These are phyloP conservation scores for Saccharomycopsis hybrid DNA, from an alignment of 1,139 yeast species.

Conservation along the genomic window DNA sequence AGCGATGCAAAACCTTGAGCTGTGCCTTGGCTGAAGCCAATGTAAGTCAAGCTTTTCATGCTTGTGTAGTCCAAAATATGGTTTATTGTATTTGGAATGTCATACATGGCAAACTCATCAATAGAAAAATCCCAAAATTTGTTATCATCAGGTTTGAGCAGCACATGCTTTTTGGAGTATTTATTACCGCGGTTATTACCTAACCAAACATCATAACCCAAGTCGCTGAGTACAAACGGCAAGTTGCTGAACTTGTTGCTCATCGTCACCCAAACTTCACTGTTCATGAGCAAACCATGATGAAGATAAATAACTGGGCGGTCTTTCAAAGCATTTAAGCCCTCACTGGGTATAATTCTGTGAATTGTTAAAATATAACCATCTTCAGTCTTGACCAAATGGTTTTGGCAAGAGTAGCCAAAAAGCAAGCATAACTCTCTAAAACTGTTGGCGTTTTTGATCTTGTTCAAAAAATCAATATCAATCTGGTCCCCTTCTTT, in stretches of 20 bases:
- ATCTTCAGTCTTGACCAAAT: conserved; percentile 55
- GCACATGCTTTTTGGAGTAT: conserved; percentile 53
- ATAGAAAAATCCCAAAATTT: conserved; percentile 80
- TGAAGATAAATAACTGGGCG: conserved; percentile 66
- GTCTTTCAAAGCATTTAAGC: conserved; percentile 23
- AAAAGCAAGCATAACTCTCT: conserved; percentile 56
- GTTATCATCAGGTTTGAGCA: conserved; percentile 34
- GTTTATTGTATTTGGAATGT: conserved; percentile 69
- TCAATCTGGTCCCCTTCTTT: background rate
- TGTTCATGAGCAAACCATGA: conserved; percentile 79
- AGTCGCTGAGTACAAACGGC: conserved; percentile 63
- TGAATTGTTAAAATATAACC: conserved; percentile 50
- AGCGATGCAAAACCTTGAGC: conserved; percentile 85
- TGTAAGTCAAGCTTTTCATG: conserved; percentile 43
- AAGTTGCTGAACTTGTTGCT: conserved; percentile 49
- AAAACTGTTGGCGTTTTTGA: conserved; percentile 41
- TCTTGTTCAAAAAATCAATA: background rate
- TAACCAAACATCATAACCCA: conserved; percentile 85
- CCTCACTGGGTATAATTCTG: conserved; percentile 37
- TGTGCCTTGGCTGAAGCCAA: conserved; percentile 89
- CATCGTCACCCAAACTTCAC: conserved; percentile 76
- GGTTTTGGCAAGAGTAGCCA: conserved; percentile 67
- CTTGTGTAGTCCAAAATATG: conserved; percentile 48
- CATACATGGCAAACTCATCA: conserved; percentile 80
- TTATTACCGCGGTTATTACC: conserved; percentile 90